phyloP scores from a whole-genome alignment of 192 early-diverging fungal species.

The Podila horticola region DNA sequence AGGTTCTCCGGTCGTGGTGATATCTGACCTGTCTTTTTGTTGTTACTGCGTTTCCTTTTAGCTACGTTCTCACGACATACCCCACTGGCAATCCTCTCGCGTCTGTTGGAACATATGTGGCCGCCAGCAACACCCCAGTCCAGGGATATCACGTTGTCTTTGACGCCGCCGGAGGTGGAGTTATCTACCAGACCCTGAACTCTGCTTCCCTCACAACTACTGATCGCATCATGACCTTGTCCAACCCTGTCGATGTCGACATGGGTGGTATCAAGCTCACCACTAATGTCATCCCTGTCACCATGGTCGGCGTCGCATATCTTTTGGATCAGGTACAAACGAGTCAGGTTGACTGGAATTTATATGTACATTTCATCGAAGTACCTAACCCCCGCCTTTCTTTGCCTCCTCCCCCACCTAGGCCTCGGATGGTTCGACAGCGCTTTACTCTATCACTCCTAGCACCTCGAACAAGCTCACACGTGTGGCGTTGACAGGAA shows the following conservation, averaged over 20 bases:
- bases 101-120: slow-evolving; percentile 25
- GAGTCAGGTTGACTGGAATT: neutral
- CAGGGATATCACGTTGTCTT: slow-evolving; percentile 39
- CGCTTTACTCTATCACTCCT: slow-evolving; percentile 24
- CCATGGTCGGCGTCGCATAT: slow-evolving; percentile 29
- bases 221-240: slow-evolving; percentile 21
- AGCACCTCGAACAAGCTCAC: slow-evolving; percentile 1
- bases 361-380: neutral
- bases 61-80: slow-evolving; percentile 18
- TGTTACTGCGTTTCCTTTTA: neutral
- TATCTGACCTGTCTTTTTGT: too few relatives aligned
- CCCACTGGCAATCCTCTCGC: slow-evolving; percentile 16
- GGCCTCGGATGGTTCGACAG: slow-evolving; percentile 26
- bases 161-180: slow-evolving; percentile 14
- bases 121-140: slow-evolving; percentile 27
- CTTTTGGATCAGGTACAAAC: slow-evolving; percentile 27
- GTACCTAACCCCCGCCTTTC: neutral
- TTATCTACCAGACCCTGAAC: slow-evolving; percentile 7
- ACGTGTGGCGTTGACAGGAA: slow-evolving; percentile 18
- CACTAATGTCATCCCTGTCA: slow-evolving; percentile 25
- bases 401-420: neutral
- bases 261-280: slow-evolving; percentile 33
- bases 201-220: neutral
- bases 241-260: slow-evolving; percentile 20
- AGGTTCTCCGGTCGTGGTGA: too few relatives aligned